Base-by-base conservation (phyloP, 495 filamentous ascomycete species). In the Stereocaulon alpinum region DNA sequence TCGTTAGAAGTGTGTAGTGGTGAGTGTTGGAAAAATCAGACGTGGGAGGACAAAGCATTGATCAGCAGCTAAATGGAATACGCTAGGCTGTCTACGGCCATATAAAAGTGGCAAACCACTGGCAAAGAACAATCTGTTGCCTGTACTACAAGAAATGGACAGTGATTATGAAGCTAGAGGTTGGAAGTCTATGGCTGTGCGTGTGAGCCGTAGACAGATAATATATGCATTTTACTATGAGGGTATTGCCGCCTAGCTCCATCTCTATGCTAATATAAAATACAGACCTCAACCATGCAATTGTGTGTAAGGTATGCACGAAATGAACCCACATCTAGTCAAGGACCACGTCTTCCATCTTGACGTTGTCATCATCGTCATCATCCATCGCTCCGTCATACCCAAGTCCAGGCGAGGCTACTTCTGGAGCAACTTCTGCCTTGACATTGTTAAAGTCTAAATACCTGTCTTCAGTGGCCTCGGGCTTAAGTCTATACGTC, bases 401-500 rank as follows among this genome's bases (percentile, higher is more conserved):
- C 29, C 34, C 78, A 68, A 75, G 68, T 30, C 76, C 76, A 53
- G 80, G 76, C 37, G 71, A 70, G 14, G 70, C 71, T 2, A 64
- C 60, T 12, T 73, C 77, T 1, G 78, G 78, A 7, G 78, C 70
- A 30, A 71, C 65, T 63, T 81, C 79, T 58, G 73, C 73, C 56
- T 78, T 77, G 52, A 71, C 72, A 27, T 73, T 64, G 11, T 64
- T 66, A 61, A 71, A 72, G 60, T 71, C 70, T 37, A 72, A 69
- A 59, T 82, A 78, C 40, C 80, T 78, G 58, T 80, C 78, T 61
- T 79, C 72, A 60, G 74, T 75, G 55, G 87, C 85, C 63, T 92
- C 89, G 12, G 81, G 77, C 68, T 86, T 90, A 37, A 96, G 72
- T 57, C 83, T 84, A 84, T 88, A 98, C 49, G 85, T 84, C 68